Percentiles rank a stretch among this genome's conserved stretches.
Evolutionary conservation across 345 rosid genomes (phyloP).

Genomic region (Eutrema yunnanense): DNA sequence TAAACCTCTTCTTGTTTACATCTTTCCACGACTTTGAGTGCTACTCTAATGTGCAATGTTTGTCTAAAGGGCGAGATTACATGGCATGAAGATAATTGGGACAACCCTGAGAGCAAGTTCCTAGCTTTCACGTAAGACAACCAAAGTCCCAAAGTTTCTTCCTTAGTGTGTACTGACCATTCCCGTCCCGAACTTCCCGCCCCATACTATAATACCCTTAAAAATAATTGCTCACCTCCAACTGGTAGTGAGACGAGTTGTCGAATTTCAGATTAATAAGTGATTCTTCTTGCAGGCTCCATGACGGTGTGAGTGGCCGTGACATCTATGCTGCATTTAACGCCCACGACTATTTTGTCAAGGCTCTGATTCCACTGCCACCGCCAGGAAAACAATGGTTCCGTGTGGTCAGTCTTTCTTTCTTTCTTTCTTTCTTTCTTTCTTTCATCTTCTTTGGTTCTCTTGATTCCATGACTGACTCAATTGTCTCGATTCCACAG

Average conservation of each 20-base stretch:
- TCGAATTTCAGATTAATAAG: not conserved
- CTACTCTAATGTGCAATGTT: not conserved
- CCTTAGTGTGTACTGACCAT: no score
- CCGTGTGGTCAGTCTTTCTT: conserved; percentile 66
- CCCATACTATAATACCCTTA: no score
- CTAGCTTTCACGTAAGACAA: conserved; percentile 82
- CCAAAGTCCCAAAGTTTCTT: not conserved
- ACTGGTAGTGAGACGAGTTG: not conserved
- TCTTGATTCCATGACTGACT: not conserved
- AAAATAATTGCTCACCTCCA: not conserved
- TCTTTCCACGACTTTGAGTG: not conserved
- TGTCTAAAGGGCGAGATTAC: conserved; percentile 67
- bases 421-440: not conserved
- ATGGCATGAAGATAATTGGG: conserved; percentile 96
- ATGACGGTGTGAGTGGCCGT: conserved; percentile 40
- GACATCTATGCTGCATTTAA: conserved; percentile 77
- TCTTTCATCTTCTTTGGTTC: not conserved
- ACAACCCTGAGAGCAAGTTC: conserved; percentile 78
- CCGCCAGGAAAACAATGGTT: conserved; percentile 54
- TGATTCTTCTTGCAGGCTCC: conserved; percentile 51
- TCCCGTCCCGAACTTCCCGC: no score
- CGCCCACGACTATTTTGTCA: conserved; percentile 62
- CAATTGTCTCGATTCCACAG: conserved; percentile 31
- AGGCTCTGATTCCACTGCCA: conserved; percentile 59
- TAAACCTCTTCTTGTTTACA: not conserved